A percentile compares a stretch with the other conserved stretches of the same genome.
phyloP scores from a whole-genome alignment of 1,284 basidiomycete species.

The Boletus subluridellus region DNA sequence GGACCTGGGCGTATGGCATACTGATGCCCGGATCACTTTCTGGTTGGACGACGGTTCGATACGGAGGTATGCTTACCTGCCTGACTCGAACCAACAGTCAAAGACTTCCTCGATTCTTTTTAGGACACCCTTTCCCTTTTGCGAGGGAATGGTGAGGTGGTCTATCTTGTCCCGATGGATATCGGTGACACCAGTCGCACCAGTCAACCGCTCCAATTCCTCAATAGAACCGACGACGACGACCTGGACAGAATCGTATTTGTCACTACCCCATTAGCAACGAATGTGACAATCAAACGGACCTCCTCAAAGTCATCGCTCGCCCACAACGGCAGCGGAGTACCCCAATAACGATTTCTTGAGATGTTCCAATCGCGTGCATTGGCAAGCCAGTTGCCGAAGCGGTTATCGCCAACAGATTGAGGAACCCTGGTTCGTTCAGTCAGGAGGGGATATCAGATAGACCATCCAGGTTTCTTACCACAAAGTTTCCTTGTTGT shows the following conservation, averaged over 20 bases:
- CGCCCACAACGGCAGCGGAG: conserved; percentile 95
- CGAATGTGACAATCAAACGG: neutral
- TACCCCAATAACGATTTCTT: conserved; percentile 99
- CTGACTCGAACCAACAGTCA: conserved; percentile 99
- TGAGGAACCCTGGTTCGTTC: conserved; percentile 74
- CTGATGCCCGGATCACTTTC: conserved; percentile 41
- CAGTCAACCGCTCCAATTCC: conserved; percentile 86
- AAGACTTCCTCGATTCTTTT: conserved; percentile 96
- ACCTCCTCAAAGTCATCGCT: conserved; percentile 91
- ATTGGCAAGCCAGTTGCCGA: conserved; percentile 96
- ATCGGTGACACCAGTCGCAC: conserved; percentile 84
- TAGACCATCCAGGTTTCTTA: conserved; percentile 31
- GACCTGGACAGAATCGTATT: conserved; percentile 48
- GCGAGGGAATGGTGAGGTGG: conserved; percentile 93
- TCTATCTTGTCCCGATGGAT: conserved; percentile 95
- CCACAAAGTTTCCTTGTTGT: conserved; percentile 93
- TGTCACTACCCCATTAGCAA: neutral
- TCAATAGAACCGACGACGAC: conserved; percentile 86
- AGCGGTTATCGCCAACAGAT: conserved; percentile 86
- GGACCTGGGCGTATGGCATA: conserved; percentile 98
- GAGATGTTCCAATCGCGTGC: conserved; percentile 99
- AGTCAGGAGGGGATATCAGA: neutral
- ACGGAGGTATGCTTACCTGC: conserved; percentile 59
- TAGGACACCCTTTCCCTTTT: conserved; percentile 83
- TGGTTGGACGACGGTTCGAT: neutral